A percentile compares a stretch with the other conserved stretches of the same genome.
Evolutionary conservation across 768 basidiomycete species (phyloP).

Genomic region (Asterophora lycoperdoides): DNA sequence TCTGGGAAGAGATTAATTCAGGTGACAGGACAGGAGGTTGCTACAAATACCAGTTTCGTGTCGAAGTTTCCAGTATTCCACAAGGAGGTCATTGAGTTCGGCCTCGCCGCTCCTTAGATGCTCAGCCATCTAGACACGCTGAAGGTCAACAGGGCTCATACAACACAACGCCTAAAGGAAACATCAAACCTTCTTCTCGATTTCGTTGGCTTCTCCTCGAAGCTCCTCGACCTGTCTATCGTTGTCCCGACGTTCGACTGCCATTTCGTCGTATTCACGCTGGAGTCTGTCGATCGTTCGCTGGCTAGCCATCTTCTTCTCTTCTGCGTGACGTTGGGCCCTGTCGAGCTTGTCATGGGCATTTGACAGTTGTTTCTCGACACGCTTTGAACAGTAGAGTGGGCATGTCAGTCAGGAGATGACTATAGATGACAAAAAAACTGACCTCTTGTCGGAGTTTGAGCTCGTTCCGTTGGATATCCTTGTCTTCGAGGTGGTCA

Average conservation of each 20-base stretch:
- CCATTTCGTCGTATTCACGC: slow-evolving; percentile 77
- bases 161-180: background rate
- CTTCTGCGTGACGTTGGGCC: slow-evolving; percentile 74
- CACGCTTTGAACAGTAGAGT: slow-evolving; percentile 47
- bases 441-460: slow-evolving; percentile 63
- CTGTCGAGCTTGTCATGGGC: slow-evolving; percentile 81
- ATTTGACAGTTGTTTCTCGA: slow-evolving; percentile 74
- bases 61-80: slow-evolving; percentile 79
- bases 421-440: background rate
- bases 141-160: background rate
- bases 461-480: slow-evolving; percentile 70
- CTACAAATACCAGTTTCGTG: slow-evolving; percentile 61
- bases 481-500: slow-evolving; percentile 66
- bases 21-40: background rate
- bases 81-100: slow-evolving; percentile 76
- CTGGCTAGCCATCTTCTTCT: slow-evolving; percentile 70
- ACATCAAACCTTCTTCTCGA: slow-evolving; percentile 57
- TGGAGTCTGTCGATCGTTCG: slow-evolving; percentile 73
- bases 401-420: background rate
- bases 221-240: slow-evolving; percentile 78
- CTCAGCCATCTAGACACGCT: slow-evolving; percentile 56
- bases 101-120: slow-evolving; percentile 70
- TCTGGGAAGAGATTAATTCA: slow-evolving; percentile 37
- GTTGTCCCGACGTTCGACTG: slow-evolving; percentile 68
- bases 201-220: slow-evolving; percentile 61